Percentiles rank a stretch among this genome's conserved stretches.
phyloP scores from a whole-genome alignment of 1,284 basidiomycete genomes.

The Hemileccinum hortonii region DNA sequence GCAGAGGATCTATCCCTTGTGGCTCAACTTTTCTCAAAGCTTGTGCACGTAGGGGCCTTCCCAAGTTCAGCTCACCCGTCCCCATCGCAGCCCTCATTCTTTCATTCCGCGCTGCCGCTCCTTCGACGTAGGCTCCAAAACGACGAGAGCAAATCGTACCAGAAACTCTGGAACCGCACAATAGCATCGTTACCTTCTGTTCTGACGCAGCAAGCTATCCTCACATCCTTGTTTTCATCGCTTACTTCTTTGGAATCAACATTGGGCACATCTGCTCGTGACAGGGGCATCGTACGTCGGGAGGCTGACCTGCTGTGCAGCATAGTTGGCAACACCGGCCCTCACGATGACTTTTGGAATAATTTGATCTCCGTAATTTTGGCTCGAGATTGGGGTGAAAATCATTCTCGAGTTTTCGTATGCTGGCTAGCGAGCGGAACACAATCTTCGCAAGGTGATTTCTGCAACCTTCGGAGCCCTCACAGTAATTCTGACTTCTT shows the following conservation, averaged over 20 bases:
- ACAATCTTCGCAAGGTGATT: conserved; percentile 38
- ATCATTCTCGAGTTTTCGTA: conserved; percentile 58
- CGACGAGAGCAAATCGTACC: conserved; percentile 38
- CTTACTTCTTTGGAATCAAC: conserved; percentile 33
- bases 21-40: conserved; percentile 61
- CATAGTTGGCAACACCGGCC: conserved; percentile 49
- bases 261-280: conserved; percentile 23
- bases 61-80: conserved; percentile 45
- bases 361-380: conserved; percentile 49
- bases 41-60: conserved; percentile 65
- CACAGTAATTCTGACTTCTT: conserved; percentile 8
- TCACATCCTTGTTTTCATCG: conserved; percentile 57
- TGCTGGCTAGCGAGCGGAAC: conserved; percentile 57
- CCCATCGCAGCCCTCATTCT: conserved; percentile 68
- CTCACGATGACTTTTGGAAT: conserved; percentile 53
- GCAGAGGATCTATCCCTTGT: conserved; percentile 35
- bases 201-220: conserved; percentile 52
- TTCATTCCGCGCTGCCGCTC: conserved; percentile 44
- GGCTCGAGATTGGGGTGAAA: conserved; percentile 56
- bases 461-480: conserved; percentile 14
- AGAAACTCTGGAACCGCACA: conserved; percentile 49
- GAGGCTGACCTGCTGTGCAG: conserved; percentile 49
- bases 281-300: conserved; percentile 48
- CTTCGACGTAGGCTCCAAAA: conserved; percentile 46
- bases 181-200: conserved; percentile 52